These are phyloP conservation scores for Sporisorium graminicola DNA, from an alignment of 1,284 basidiomycete genomes.

Conservation along the genomic window DNA sequence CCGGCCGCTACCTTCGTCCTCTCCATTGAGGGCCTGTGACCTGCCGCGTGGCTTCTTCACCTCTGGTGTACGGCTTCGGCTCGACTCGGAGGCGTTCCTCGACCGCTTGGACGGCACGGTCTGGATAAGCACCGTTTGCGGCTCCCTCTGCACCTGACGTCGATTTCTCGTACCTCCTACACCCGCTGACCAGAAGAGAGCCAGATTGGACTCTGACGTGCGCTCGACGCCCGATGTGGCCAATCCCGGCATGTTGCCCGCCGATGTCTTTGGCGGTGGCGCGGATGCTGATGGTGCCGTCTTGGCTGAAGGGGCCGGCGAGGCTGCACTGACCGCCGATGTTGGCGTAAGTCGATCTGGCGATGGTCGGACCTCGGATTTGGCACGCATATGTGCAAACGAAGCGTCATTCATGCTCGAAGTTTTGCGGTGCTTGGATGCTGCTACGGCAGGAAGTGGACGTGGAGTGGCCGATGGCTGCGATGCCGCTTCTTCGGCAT, in stretches of 20 bases:
- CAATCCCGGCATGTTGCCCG: constrained; percentile 48
- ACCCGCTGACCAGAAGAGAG: constrained; percentile 67
- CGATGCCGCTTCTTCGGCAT: constrained; percentile 27
- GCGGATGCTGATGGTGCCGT: constrained; percentile 23
- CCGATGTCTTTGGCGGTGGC: constrained; percentile 19
- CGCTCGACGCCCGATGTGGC: constrained; percentile 66
- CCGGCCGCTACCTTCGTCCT: constrained; percentile 39
- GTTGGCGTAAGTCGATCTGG: constrained; percentile 20
- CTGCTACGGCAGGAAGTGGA: background rate
- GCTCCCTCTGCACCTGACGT: constrained; percentile 56
- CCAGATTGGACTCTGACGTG: constrained; percentile 67
- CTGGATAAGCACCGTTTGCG: constrained; percentile 32
- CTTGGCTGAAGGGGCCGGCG: constrained; percentile 15
- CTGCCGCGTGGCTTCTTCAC: constrained; percentile 39
- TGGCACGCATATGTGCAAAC: constrained; percentile 15
- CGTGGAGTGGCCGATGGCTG: constrained; percentile 10
- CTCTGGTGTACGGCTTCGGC: constrained; percentile 48
- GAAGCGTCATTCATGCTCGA: constrained; percentile 46
- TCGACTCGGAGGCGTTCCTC: constrained; percentile 37
- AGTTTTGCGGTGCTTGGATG: constrained; percentile 46
- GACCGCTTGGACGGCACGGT: constrained; percentile 35
- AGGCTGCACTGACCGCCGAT: constrained; percentile 6
- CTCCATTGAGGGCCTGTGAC: constrained; percentile 12
- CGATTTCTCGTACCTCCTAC: constrained; percentile 61
- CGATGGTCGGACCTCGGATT: constrained; percentile 20